A percentile compares a stretch with the other conserved stretches of the same genome.
Conservation (phyloP, 1,284 basidiomycete species). For the Cronartium quercuum region DNA sequence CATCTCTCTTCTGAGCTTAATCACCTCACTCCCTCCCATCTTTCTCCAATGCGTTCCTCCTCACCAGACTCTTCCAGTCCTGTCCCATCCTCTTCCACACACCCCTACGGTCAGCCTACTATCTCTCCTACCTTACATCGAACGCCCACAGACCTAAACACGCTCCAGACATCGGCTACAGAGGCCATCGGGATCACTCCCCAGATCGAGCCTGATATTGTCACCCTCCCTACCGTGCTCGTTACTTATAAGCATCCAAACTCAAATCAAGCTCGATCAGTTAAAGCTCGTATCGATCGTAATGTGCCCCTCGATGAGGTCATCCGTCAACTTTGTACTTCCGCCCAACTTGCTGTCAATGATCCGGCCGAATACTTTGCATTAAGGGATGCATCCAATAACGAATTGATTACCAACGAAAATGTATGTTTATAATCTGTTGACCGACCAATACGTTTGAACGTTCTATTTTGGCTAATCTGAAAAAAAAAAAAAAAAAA, state of each 20-base stretch:
- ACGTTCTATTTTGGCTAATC: conserved; percentile 7
- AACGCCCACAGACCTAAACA: too few species aligned
- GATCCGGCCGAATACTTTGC: conserved; percentile 76
- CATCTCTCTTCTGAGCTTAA: too few species aligned
- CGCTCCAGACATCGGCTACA: neutral
- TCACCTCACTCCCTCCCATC: too few species aligned
- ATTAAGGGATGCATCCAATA: conserved; percentile 69
- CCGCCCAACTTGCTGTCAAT: conserved; percentile 64
- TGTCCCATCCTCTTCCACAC: neutral
- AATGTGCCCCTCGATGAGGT: conserved; percentile 47
- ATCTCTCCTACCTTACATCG: too few species aligned
- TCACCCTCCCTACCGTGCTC: conserved; percentile 30
- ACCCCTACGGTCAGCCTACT: neutral
- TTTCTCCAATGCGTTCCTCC: neutral
- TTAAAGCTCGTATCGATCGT: conserved; percentile 45
- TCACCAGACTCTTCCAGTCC: neutral
- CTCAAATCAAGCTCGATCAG: conserved; percentile 24
- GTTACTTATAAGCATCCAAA: conserved; percentile 21
- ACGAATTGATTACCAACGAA: conserved; percentile 84
- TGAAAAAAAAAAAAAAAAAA: too few species aligned
- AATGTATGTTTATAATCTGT: conserved; percentile 57
- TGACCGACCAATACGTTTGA: too few species aligned
- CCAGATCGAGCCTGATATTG: conserved; percentile 21
- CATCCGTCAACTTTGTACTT: conserved; percentile 49
- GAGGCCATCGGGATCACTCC: conserved; percentile 31